A percentile compares a stretch with the other conserved stretches of the same genome.
These are phyloP conservation scores for Cetradonia linearis DNA, from an alignment of 495 filamentous ascomycete species.

Conservation along the genomic window DNA sequence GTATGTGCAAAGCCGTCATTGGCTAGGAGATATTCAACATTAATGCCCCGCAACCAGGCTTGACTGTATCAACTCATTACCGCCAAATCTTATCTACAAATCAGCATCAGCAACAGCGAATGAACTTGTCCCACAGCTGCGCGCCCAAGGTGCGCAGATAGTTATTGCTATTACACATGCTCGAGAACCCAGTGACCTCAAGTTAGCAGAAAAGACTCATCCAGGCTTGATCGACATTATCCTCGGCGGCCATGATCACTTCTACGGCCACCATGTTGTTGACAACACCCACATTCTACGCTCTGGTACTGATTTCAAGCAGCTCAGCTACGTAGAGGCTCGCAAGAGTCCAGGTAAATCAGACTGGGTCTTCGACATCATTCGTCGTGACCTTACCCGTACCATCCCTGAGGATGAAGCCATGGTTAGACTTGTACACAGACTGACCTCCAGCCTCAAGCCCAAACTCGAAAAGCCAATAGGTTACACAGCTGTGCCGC, in stretches of 20 bases:
- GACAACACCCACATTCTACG: slow-evolving; percentile 73
- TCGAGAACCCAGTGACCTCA: slow-evolving; percentile 76
- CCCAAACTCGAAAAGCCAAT: slow-evolving; percentile 71
- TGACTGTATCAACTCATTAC: slow-evolving; percentile 76
- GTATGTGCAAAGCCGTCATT: slow-evolving; percentile 24
- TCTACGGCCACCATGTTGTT: slow-evolving; percentile 63
- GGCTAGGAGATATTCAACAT: not conserved
- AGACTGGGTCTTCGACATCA: slow-evolving; percentile 70
- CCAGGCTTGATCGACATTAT: slow-evolving; percentile 70
- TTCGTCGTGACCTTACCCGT: slow-evolving; percentile 57
- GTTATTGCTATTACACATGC: slow-evolving; percentile 75
- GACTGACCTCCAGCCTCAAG: slow-evolving; percentile 58
- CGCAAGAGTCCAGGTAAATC: slow-evolving; percentile 36
- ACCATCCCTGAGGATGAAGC: slow-evolving; percentile 51
- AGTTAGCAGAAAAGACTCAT: slow-evolving; percentile 58
- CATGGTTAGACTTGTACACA: slow-evolving; percentile 48
- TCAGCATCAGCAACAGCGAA: slow-evolving; percentile 62
- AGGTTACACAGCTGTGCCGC: slow-evolving; percentile 65
- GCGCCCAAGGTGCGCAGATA: slow-evolving; percentile 68
- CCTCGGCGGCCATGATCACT: slow-evolving; percentile 84
- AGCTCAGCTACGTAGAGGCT: slow-evolving; percentile 77
- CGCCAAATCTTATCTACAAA: slow-evolving; percentile 68
- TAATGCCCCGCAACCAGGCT: slow-evolving; percentile 43
- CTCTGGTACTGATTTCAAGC: slow-evolving; percentile 82
- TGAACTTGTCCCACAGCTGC: slow-evolving; percentile 57